Evolutionary conservation across 2,329 filamentous ascomycete genomes (phyloP).

Genomic region (Botrytis squamosa): DNA sequence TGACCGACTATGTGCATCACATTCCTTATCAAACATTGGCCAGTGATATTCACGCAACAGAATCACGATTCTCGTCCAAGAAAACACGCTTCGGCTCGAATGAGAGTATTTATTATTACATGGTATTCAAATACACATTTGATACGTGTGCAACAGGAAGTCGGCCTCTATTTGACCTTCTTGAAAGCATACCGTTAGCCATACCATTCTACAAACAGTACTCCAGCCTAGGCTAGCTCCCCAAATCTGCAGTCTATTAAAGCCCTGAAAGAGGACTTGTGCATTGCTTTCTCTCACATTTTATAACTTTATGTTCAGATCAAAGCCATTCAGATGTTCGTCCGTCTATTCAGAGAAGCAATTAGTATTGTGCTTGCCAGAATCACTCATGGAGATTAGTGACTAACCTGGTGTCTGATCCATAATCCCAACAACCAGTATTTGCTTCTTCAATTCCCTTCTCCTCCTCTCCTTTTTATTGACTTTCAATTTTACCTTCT

Average conservation of each 20-base stretch:
- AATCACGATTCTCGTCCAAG: not conserved
- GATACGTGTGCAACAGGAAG: not conserved
- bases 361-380: constrained; percentile 13
- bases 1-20: not conserved
- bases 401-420: constrained; percentile 33
- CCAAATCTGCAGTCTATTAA: not conserved
- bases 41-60: not conserved
- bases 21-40: not conserved
- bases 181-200: not conserved
- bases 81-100: not conserved
- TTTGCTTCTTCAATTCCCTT: constrained; percentile 33
- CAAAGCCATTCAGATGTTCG: constrained; percentile 27
- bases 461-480: constrained; percentile 29
- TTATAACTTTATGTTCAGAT: constrained; percentile 24
- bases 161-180: not conserved
- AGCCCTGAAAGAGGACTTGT: not conserved
- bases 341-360: constrained; percentile 23
- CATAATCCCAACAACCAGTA: constrained; percentile 31
- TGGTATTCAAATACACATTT: not conserved
- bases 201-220: not conserved
- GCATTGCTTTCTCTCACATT: not conserved
- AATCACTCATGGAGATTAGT: not conserved
- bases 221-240: not conserved
- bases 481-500: constrained; percentile 28
- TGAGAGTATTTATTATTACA: not conserved